Base-by-base conservation (phyloP, 2,329 filamentous ascomycete species). In the Trichoderma polysporum region DNA sequence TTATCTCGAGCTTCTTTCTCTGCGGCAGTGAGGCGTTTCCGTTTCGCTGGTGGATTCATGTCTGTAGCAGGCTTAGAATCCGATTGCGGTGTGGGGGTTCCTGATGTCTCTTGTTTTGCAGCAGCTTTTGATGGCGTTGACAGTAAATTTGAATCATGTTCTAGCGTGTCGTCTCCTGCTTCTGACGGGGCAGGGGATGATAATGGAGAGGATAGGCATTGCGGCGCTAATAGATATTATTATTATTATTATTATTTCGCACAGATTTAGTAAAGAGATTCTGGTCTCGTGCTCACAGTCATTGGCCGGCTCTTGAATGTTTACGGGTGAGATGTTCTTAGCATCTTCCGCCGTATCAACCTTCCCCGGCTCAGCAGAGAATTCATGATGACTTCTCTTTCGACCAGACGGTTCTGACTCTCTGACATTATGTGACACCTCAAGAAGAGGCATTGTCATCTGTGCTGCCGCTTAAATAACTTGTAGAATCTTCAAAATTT, bases 371-470 rank as follows among this genome's bases (percentile, higher is more conserved):
- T 79, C 75, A 10, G 74, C 77, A 2, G 79, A 70, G 68, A 79
- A 85, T 35, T 84, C 81, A 47, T 82, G 78, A 69, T 84, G 82
- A 49, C 76, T 80, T 67, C 83, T 76, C 74, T 86, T 86, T 60
- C 79, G 78, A 56, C 76, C 75, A 31, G 75, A 75, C 22, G 74
- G 70, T 59, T 84, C 81, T 27, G 78, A 74, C 71, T 83, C 81
- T 73, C 81, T 79, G 33, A 84, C 78, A 68, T 86, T 85, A 13
- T 79, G 75, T 19, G 83, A 82, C 73, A 84, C 77, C 62, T 80
- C 77, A 52, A 79, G 75, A 29, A 86, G 76, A 73, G 84, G 80
- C 84, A 85, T 86, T 68, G 74, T 62, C 25, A 35, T 27, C 4
- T 19, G 7, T 3, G 33, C 1, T 27, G 29, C 12, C 1, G 19